Conservation (phyloP, 2,329 filamentous ascomycete species). For the Penicillium sp. region DNA sequence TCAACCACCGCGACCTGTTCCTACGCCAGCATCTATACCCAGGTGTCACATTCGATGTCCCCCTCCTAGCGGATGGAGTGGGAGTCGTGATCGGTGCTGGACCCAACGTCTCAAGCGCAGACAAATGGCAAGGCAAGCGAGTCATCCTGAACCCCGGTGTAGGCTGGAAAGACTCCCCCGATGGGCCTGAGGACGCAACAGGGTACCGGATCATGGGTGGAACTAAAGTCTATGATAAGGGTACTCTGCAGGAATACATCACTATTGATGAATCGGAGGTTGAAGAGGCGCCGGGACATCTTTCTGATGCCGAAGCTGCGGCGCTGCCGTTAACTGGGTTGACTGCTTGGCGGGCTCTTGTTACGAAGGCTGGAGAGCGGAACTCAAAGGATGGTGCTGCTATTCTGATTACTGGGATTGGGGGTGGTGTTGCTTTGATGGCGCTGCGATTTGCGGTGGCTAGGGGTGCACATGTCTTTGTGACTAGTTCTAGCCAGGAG, state of each 20-base stretch:
- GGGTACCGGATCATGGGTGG: constrained; percentile 50
- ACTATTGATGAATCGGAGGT: constrained; percentile 69
- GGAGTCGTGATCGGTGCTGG: constrained; percentile 70
- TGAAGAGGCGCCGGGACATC: constrained; percentile 71
- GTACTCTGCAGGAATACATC: constrained; percentile 73
- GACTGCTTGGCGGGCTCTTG: constrained; percentile 83
- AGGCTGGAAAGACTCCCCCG: constrained; percentile 71
- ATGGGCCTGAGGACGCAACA: constrained; percentile 68
- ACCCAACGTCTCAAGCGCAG: constrained; percentile 49
- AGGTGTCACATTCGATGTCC: constrained; percentile 72
- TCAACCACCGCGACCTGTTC: constrained; percentile 96
- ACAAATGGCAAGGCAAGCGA: constrained; percentile 60
- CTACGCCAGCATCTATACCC: constrained; percentile 92
- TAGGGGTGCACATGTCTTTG: constrained; percentile 73
- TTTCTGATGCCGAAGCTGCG: constrained; percentile 72
- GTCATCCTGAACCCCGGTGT: constrained; percentile 77
- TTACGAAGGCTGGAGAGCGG: constrained; percentile 69
- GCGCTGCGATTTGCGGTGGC: constrained; percentile 76
- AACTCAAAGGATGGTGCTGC: constrained; percentile 61
- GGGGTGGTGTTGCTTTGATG: constrained; percentile 85
- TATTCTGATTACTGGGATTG: constrained; percentile 85
- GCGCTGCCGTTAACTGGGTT: constrained; percentile 81
- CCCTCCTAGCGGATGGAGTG: constrained; percentile 79
- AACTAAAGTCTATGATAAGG: constrained; percentile 62
- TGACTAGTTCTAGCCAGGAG: constrained; percentile 70